These are phyloP conservation scores for Saccharomyces hybrid DNA, from an alignment of 1,139 yeast species.

Conservation along the genomic window DNA sequence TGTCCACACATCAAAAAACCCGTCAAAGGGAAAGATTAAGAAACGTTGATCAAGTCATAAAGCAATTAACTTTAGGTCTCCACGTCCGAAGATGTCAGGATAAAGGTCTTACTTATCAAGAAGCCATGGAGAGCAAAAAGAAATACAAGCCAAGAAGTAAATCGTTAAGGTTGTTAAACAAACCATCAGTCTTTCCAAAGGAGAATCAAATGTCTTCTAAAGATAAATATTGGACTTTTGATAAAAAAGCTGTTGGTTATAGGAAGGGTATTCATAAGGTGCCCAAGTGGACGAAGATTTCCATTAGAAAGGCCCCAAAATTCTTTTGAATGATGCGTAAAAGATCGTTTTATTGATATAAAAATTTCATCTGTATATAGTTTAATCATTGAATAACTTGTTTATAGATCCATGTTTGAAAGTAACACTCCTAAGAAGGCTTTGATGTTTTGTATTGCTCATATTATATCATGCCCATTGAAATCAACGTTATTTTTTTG, in stretches of 20 bases:
- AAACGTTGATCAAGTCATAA: constrained; percentile 73
- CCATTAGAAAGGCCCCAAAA: constrained; percentile 74
- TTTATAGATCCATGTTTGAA: not conserved
- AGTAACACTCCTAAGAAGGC: not conserved
- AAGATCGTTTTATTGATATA: not conserved
- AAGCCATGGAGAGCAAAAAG: constrained; percentile 37
- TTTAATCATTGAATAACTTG: not conserved
- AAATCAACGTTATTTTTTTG: not conserved
- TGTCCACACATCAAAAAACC: constrained; percentile 74
- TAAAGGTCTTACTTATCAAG: constrained; percentile 47
- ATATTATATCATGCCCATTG: not conserved
- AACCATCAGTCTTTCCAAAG: constrained; percentile 51
- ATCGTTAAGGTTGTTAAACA: constrained; percentile 23
- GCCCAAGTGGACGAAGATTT: constrained; percentile 84
- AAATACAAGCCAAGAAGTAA: constrained; percentile 21
- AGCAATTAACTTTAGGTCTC: constrained; percentile 60
- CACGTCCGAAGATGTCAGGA: constrained; percentile 35
- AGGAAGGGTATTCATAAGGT: constrained; percentile 83
- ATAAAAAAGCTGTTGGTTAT: constrained; percentile 64
- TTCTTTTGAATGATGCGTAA: constrained; percentile 43
- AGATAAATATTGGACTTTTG: constrained; percentile 86
- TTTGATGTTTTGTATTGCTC: not conserved
- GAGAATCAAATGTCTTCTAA: constrained; percentile 70
- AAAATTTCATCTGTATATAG: not conserved
- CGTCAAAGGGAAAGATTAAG: constrained; percentile 79